Evolutionary conservation across 345 rosid species (phyloP), one percentile per base, ranked within the genome.

Genomic region (Lumnitzera racemosa): DNA sequence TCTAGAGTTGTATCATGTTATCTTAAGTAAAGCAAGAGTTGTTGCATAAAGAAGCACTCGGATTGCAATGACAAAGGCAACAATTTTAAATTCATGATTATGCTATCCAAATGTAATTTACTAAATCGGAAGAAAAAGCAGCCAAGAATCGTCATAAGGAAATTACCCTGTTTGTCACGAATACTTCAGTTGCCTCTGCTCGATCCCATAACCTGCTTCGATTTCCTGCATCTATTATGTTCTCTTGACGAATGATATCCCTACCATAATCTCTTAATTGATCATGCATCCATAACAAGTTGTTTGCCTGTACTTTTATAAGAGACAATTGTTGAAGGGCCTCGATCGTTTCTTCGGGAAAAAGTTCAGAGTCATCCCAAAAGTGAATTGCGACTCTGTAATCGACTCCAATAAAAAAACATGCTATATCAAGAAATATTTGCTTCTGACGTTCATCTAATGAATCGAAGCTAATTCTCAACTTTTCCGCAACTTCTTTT

Each of bases 351-450:
- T 1, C 3, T 10, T 11, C 51, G 1, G 51, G 0, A 24, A 2
- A 1, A 0, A 61, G 13, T 9, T 47, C 15, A 36, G 56, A 67
- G 15, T 20, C 47, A 36, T 58, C 51, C 61, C 61, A 58, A 0
- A 58, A 15, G 11, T 58, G 5, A 58, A 11, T 15, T 10, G 48
- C 36, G 12, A 47, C n/a, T 12, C 43, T 50, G 13, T 55, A 20
- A n/a, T 59, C 61, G 46, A 11, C 12, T 6, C 71, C 71, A 9
- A 51, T 43, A 8, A 46, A 65, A 47, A 65, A 43, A 51, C 62
- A 65, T 4, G 62, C 63, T 49, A 60, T 61, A 13, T 67, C 57
- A 7, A 67, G 65, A 15, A 67, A 67, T 16, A 67, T 27, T 4
- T 48, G 13, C 43, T 14, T 31, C 12, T 53, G 23, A 1, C 41